These are phyloP conservation scores for Alternaria ventricosa DNA, from an alignment of 2,329 filamentous ascomycete species.

Conservation along the genomic window DNA sequence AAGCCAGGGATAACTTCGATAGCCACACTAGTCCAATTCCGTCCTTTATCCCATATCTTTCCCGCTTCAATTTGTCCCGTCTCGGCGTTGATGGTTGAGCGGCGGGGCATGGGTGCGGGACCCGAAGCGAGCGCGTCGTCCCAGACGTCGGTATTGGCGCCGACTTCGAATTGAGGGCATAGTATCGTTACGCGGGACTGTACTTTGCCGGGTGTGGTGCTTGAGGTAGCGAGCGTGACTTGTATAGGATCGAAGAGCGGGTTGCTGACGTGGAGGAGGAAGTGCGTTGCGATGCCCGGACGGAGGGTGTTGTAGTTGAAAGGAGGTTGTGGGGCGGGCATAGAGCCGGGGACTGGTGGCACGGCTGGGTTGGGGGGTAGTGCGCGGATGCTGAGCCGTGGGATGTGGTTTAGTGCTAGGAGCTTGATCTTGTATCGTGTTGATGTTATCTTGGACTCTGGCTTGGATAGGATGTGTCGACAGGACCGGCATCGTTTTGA, in stretches of 20 bases:
- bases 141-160: slow-evolving; percentile 91
- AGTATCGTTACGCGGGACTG: slow-evolving; percentile 81
- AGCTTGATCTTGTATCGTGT: slow-evolving; percentile 92
- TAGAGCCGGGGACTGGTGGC: slow-evolving; percentile 27
- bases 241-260: slow-evolving; percentile 91
- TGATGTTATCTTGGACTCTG: slow-evolving; percentile 86
- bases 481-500: slow-evolving; percentile 92
- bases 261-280: slow-evolving; percentile 89
- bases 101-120: slow-evolving; percentile 45
- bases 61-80: slow-evolving; percentile 72
- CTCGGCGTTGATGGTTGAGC: slow-evolving; percentile 29
- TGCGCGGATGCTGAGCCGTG: slow-evolving; percentile 76
- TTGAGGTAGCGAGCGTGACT: slow-evolving; percentile 84
- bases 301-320: slow-evolving; percentile 57
- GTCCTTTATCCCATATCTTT: slow-evolving; percentile 93
- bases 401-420: slow-evolving; percentile 84
- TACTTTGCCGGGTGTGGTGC: slow-evolving; percentile 45
- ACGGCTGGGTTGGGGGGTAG: slow-evolving; percentile 62
- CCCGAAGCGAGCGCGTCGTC: slow-evolving; percentile 77
- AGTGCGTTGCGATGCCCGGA: slow-evolving; percentile 68
- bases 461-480: slow-evolving; percentile 93
- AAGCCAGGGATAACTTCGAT: slow-evolving; percentile 79
- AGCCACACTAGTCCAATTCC: slow-evolving; percentile 95
- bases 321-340: slow-evolving; percentile 27
- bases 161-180: slow-evolving; percentile 92